phyloP scores from a whole-genome alignment of 2,329 filamentous ascomycete genomes.

The Stagonosporopsis chrysanthemi region DNA sequence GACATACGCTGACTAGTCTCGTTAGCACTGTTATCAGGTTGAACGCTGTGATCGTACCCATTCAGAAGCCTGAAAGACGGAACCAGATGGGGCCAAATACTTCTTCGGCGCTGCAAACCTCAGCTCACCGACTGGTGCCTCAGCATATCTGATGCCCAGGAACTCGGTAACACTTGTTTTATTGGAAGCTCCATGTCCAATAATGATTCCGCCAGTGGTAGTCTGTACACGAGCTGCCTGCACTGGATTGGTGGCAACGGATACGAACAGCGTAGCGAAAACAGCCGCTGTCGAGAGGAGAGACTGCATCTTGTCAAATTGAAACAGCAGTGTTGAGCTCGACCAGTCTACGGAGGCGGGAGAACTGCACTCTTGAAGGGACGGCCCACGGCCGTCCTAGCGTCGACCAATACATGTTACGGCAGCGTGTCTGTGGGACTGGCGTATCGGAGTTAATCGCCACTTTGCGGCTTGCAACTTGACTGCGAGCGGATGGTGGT shows the following conservation, averaged over 20 bases:
- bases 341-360: slow-evolving; percentile 1
- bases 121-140: slow-evolving; percentile 43
- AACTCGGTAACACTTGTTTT: slow-evolving; percentile 40
- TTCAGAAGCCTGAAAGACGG: slow-evolving; percentile 34
- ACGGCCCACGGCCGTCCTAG: slow-evolving; percentile 1
- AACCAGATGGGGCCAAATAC: slow-evolving; percentile 31
- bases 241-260: slow-evolving; percentile 12
- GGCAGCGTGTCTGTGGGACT: not conserved
- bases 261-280: slow-evolving; percentile 20
- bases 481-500: not conserved
- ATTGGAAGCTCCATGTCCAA: slow-evolving; percentile 41
- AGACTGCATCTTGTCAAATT: slow-evolving; percentile 26
- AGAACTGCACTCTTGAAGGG: slow-evolving; percentile 15
- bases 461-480: slow-evolving; percentile 1
- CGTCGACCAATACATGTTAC: slow-evolving; percentile 3
- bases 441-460: slow-evolving; percentile 2
- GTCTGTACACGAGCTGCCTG: slow-evolving; percentile 29
- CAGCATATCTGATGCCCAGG: slow-evolving; percentile 48
- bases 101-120: slow-evolving; percentile 44
- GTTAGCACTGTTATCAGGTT: slow-evolving; percentile 15
- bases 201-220: slow-evolving; percentile 38
- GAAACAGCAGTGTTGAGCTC: slow-evolving; percentile 9
- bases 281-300: slow-evolving; percentile 20
- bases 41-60: slow-evolving; percentile 25
- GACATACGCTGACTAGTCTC: slow-evolving; percentile 32